phyloP scores from a whole-genome alignment of 75 land plant species.

The Selaginella tamariscina region DNA sequence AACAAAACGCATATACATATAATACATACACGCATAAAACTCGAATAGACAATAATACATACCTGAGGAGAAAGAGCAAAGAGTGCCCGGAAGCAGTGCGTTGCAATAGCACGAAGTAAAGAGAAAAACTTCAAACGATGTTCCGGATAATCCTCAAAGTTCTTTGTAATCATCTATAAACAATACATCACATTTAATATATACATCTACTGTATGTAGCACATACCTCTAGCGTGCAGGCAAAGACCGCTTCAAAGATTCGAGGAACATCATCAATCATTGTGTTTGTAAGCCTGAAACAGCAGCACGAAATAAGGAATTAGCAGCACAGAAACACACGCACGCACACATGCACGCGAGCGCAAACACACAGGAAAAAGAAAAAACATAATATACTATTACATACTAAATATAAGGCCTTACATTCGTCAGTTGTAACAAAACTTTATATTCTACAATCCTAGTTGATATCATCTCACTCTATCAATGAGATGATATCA shows the following conservation, averaged over 20 bases:
- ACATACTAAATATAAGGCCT: too few species aligned
- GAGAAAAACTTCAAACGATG: slow-evolving; percentile 8
- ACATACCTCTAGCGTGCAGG: slow-evolving; percentile 9
- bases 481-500: too few species aligned
- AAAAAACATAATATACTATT: too few species aligned
- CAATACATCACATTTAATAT: background rate
- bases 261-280: slow-evolving; percentile 11
- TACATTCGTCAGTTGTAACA: too few species aligned
- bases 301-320: background rate
- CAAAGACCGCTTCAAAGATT: slow-evolving; percentile 10
- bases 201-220: background rate
- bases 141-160: slow-evolving; percentile 14
- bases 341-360: too few species aligned
- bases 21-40: too few species aligned
- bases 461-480: background rate
- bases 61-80: slow-evolving; percentile 1
- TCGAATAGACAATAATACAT: background rate
- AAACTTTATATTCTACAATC: background rate
- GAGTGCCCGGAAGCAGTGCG: slow-evolving; percentile 3
- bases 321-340: background rate
- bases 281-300: slow-evolving; percentile 6
- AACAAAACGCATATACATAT: background rate
- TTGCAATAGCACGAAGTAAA: slow-evolving; percentile 7
- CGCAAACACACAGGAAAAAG: too few species aligned
- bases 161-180: slow-evolving; percentile 10